Percentiles rank a stretch among this genome's conserved stretches.
phyloP scores from a whole-genome alignment of 116 monocot species.

The Zostera marina region DNA sequence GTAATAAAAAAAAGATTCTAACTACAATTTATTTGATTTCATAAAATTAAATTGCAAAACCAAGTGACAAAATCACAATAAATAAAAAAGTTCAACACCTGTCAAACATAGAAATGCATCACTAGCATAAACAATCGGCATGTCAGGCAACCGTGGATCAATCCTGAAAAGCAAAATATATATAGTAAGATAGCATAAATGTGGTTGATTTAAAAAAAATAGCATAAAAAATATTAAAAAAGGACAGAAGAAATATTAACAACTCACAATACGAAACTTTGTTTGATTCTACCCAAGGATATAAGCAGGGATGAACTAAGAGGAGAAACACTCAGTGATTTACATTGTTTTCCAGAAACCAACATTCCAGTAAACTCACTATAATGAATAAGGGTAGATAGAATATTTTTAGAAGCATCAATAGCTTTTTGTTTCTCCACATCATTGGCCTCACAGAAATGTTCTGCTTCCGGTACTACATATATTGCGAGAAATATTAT shows the following conservation, averaged over 20 bases:
- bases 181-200: neutral
- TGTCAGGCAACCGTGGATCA: conserved; percentile 65
- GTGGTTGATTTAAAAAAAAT: neutral
- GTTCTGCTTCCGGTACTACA: conserved; percentile 51
- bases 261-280: conserved; percentile 99
- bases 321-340: conserved; percentile 15
- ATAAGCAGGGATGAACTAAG: conserved; percentile 56
- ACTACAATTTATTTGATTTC: neutral
- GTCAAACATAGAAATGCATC: conserved; percentile 75
- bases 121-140: conserved; percentile 96
- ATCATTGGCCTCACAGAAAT: conserved; percentile 44
- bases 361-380: conserved; percentile 50
- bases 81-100: conserved; percentile 25
- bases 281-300: conserved; percentile 99
- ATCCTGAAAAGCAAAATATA: conserved; percentile 40
- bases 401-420: conserved; percentile 36
- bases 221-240: conserved; percentile 1
- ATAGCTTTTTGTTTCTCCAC: conserved; percentile 62
- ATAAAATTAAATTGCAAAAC: neutral
- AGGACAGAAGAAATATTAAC: conserved; percentile 14
- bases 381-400: conserved; percentile 41
- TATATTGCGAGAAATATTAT: neutral
- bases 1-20: no score
- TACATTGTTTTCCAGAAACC: conserved; percentile 43
- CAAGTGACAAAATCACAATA: neutral